Conservation (phyloP, 768 basidiomycete genomes). For the Chalciporus piperatus region DNA sequence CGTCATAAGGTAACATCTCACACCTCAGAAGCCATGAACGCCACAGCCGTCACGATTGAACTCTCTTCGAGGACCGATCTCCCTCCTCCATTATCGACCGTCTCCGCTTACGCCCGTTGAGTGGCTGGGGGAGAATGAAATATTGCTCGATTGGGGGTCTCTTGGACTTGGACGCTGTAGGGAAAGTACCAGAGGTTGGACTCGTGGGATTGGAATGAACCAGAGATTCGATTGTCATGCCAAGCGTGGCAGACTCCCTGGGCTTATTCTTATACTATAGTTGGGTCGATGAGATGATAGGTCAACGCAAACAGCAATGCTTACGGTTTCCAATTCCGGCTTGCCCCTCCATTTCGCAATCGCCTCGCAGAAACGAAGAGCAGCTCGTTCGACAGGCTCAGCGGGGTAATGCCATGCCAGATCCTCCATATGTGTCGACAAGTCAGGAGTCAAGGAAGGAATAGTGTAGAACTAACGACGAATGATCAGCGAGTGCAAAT, state of each 20-base stretch:
- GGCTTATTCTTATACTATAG: constrained; percentile 57
- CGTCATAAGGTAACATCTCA: constrained; percentile 15
- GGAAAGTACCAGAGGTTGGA: constrained; percentile 38
- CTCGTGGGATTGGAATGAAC: constrained; percentile 71
- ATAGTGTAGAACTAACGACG: constrained; percentile 71
- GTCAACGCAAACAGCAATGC: constrained; percentile 7
- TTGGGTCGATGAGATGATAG: constrained; percentile 27
- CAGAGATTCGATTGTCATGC: constrained; percentile 61
- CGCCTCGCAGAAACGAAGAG: constrained; percentile 78
- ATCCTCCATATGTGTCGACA: constrained; percentile 74
- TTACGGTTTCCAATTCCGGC: constrained; percentile 77
- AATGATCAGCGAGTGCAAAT: constrained; percentile 6
- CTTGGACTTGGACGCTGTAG: constrained; percentile 20
- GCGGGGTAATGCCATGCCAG: constrained; percentile 75
- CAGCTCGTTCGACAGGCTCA: constrained; percentile 76
- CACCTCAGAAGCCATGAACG: neutral
- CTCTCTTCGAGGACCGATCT: constrained; percentile 24
- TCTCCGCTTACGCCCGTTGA: constrained; percentile 24
- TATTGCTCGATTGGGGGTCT: constrained; percentile 39
- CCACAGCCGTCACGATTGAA: constrained; percentile 7
- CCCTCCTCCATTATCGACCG: constrained; percentile 25
- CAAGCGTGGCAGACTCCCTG: constrained; percentile 29
- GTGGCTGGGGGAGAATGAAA: constrained; percentile 27
- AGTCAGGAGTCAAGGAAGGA: constrained; percentile 65
- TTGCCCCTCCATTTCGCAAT: constrained; percentile 81